Percentiles rank a stretch among this genome's conserved stretches.
Evolutionary conservation across 2,329 filamentous ascomycete genomes (phyloP).

Genomic region (Elsinoe arachidis): DNA sequence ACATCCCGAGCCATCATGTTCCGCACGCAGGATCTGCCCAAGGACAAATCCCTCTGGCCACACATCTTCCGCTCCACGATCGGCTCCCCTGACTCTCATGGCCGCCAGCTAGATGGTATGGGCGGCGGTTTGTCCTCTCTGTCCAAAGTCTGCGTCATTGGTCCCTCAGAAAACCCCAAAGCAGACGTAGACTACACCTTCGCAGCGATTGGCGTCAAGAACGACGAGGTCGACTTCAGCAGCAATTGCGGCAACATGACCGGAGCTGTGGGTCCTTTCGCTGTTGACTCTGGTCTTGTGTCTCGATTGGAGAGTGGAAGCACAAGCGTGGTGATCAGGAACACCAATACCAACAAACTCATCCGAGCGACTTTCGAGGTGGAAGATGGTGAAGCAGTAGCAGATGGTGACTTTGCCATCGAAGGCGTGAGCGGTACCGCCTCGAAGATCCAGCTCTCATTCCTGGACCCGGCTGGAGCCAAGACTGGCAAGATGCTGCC

Average conservation of each 20-base stretch:
- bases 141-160: slow-evolving; percentile 63
- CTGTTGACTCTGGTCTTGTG: slow-evolving; percentile 48
- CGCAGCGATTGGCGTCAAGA: slow-evolving; percentile 56
- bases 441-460: slow-evolving; percentile 51
- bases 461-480: slow-evolving; percentile 53
- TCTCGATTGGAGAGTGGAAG: slow-evolving; percentile 23
- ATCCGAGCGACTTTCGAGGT: slow-evolving; percentile 52
- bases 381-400: slow-evolving; percentile 39
- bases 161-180: slow-evolving; percentile 34
- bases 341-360: slow-evolving; percentile 63
- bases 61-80: slow-evolving; percentile 51
- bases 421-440: slow-evolving; percentile 55
- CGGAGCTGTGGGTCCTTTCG: slow-evolving; percentile 57
- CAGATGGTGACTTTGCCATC: slow-evolving; percentile 48
- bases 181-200: slow-evolving; percentile 64
- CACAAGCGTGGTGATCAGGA: slow-evolving; percentile 50
- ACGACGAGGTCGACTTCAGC: slow-evolving; percentile 53
- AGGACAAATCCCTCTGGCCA: slow-evolving; percentile 1
- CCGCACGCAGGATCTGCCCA: slow-evolving; percentile 4
- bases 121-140: slow-evolving; percentile 61
- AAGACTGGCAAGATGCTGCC: slow-evolving; percentile 55
- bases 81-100: slow-evolving; percentile 54
- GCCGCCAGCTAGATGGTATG: slow-evolving; percentile 63
- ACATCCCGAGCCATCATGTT: slow-evolving; percentile 15
- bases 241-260: slow-evolving; percentile 73